Evolutionary conservation across 129 eudicot genomes (phyloP).

Genomic region (Centrapalus pauciflorus): DNA sequence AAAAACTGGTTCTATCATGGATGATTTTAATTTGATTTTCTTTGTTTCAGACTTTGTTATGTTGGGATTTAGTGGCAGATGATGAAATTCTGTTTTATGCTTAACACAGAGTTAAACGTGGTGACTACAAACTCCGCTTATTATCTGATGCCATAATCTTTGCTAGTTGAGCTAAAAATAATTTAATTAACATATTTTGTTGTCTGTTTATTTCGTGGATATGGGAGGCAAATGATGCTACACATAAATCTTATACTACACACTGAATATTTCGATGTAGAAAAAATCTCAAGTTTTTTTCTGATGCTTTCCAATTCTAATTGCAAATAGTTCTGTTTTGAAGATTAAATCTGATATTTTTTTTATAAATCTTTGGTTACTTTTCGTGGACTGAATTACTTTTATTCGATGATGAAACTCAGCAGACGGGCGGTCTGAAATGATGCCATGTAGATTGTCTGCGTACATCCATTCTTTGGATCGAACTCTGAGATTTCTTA

Average conservation of each 20-base stretch:
- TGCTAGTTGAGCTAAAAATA: background rate
- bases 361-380: background rate
- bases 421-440: constrained; percentile 99
- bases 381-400: background rate
- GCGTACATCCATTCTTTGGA: constrained; percentile 49
- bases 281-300: constrained; percentile 39
- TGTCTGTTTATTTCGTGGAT: background rate
- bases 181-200: background rate
- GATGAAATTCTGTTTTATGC: constrained; percentile 52
- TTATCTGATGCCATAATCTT: constrained; percentile 64
- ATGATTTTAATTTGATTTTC: background rate
- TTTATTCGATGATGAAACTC: constrained; percentile 48
- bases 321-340: too few relatives aligned
- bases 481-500: constrained; percentile 43
- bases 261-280: constrained; percentile 45
- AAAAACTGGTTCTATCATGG: background rate
- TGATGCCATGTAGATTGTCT: constrained; percentile 99
- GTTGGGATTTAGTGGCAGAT: constrained; percentile 29
- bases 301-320: constrained; percentile 40
- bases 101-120: constrained; percentile 45
- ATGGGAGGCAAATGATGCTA: constrained; percentile 42
- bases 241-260: constrained; percentile 44
- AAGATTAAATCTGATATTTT: background rate
- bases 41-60: background rate
- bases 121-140: constrained; percentile 67